Evolutionary conservation across 257 asterid genomes (phyloP), one percentile per base, ranked within the genome.

Genomic region (Jasminum sambac): DNA sequence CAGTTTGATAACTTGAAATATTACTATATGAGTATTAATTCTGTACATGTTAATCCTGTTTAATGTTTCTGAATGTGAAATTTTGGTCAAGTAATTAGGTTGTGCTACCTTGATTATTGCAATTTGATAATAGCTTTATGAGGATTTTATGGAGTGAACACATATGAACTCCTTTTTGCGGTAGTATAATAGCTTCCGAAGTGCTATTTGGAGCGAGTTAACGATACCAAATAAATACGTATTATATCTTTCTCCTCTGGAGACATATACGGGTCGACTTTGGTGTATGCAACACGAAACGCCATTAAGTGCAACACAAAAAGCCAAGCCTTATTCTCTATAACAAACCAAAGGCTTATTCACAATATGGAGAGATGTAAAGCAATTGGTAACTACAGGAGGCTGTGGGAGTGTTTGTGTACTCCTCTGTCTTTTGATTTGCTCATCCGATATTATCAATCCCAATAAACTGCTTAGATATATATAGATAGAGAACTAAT

Each of bases 1-100:
- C 52, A 13, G 67, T 52, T 68, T 72, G 73, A 69, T 67, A 13
- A 64, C 50, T 34, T 43, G 50, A 39, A 68, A 55, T 14, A 30
- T 44, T 58, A 17, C 25, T n/a, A 8, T 50, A 30, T 30, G 36
- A 30, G 36, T 30, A 4, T 24, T n/a, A 50, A 11, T 50, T 50
- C 8, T 50, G 26, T 10, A 50, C 7, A 50, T 6, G 16, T 36
- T 58, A 1, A 17, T 42, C 7, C 8, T n/a, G 24, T 40, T 41
- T 43, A 6, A 8, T 59, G 48, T 21, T 63, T 26, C 0, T 52
- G 50, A 68, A 16, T 48, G 58, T 37, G 25, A 2, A 9, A 61
- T 75, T 52, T 10, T 50, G 48, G 64, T 62, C 37, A 17, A 50
- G 42, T 39, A 59, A 63, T 58, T 23, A 8, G 46, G 19, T 8